Percentiles rank a stretch among this genome's conserved stretches.
These are phyloP conservation scores for Baorangia bicolor DNA, from an alignment of 768 basidiomycete species.

Conservation along the genomic window DNA sequence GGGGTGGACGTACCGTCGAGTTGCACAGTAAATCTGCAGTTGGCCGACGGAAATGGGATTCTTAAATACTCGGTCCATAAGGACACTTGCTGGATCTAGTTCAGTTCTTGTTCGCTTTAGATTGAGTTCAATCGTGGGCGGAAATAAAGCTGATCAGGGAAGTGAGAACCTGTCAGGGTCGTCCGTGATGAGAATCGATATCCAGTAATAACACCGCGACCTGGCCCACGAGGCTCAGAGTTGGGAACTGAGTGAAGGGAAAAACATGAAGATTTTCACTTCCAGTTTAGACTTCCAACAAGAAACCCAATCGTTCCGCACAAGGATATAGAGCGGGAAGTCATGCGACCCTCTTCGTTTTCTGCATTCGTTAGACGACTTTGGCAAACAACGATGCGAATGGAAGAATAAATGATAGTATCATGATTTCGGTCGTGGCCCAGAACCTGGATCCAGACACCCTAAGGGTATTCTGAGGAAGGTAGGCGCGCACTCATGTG, in stretches of 20 bases:
- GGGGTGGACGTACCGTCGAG: not conserved
- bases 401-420: not conserved
- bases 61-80: not conserved
- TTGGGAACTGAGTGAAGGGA: no score
- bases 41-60: not conserved
- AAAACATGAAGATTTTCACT: no score
- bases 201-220: not conserved
- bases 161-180: not conserved
- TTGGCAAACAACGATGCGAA: no score
- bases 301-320: not conserved
- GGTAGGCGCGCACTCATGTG: not conserved
- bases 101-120: not conserved
- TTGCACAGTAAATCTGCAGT: not conserved
- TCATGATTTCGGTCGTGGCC: no score
- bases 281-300: not conserved
- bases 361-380: no score
- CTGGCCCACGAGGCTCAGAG: no score
- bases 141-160: not conserved
- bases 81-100: not conserved
- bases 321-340: no score
- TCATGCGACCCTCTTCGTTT: not conserved
- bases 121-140: not conserved
- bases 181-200: not conserved
- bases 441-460: not conserved
- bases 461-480: no score